Base-by-base conservation (phyloP, 208 protist genomes). In the Jaenimonas drosophilae region DNA sequence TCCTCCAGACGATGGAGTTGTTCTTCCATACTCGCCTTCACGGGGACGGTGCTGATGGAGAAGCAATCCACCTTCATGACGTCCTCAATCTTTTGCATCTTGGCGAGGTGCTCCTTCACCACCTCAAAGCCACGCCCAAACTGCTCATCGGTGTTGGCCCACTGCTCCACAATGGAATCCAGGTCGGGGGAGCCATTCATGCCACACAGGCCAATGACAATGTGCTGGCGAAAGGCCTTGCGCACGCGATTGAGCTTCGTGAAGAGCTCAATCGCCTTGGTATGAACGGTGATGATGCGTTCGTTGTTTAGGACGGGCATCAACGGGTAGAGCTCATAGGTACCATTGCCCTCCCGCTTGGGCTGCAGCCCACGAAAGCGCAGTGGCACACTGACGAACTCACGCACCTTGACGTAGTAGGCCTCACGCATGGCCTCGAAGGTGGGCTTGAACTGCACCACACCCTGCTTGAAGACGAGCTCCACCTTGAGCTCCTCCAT, bases 351-450 rank as follows among this genome's bases (percentile, higher is more conserved):
- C 29, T 81, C 65, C 24, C 75, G 63, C 41, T 94, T 94, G 34
- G 71, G 48, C 64, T 95, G 64, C 30, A 98, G 45, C 3, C 95
- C 94, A 30, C 79, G 76, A 67, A 98, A 98, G 19, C 70, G 79
- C 38, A 86, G 56, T 12, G 96, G 96, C 25, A 97, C 79, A 29
- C 76, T 75, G 19, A 98, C 81, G 54, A 98, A 97, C 67, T 97
- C 89, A 14, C 90, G 72, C 44, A 98, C 45, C 55, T 97, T 88
- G 24, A 86, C 70, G 69, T 96, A 97, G 76, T 97, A 98, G n/a
- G 75, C 77, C 48, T 96, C 70, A 20, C 86, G 71, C 25, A 98
- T 76, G 11, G 93, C 89, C 64, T 98, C 95, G 41, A 97, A 88
- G 29, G 73, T 71, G 5, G 96, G 96, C 68, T 88, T 91, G 59